Base-by-base conservation (phyloP, 371 early-diverging fungal species). In the Mycotypha africana region DNA sequence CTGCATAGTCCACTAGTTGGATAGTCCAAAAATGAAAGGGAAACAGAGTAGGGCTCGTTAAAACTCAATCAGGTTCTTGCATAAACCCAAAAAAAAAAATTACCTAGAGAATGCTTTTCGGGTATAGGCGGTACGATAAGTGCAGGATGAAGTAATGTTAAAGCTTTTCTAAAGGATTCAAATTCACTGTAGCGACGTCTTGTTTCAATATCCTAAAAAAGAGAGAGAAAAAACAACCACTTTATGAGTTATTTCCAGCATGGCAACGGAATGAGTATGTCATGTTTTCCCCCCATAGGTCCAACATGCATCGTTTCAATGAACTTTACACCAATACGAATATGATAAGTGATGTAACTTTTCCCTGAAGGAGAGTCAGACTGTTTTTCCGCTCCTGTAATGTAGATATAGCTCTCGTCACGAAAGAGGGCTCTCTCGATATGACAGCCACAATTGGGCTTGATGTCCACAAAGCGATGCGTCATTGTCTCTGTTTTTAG, bases 51-150 rank as follows among this genome's bases (percentile, higher is more conserved):
- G n/a, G n/a, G n/a, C n/a, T n/a, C n/a, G n/a, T n/a, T n/a, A n/a
- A n/a, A n/a, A n/a, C n/a, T n/a, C n/a, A n/a, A n/a, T n/a, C n/a
- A n/a, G n/a, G n/a, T 30, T 2, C 19, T 32, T 11, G 15, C 3
- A 4, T n/a, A 32, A 19, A 53, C 47, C 47, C 26, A 47, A 47
- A 15, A 39, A 47, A 31, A n/a, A n/a, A n/a, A n/a, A n/a, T 49
- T 78, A 79, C 85, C 77, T 35, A 97, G 59, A 11, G 90, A 81
- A 66, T 96, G 96, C 68, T 97, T 97, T 50, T 93, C 94, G 17
- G 98, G 98, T 57, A 98, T 94, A 30, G 95, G 95, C 10, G 98
- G 97, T 16, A 97, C 84, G 36, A 95, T 84, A 22, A 87, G 53
- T 1, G 86, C 85, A 9, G 96, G 96, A 64, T 95, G 85, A 43